These are phyloP conservation scores for Elymus sibiricus DNA, from an alignment of 176 grass and related monocot genomes.

Conservation along the genomic window DNA sequence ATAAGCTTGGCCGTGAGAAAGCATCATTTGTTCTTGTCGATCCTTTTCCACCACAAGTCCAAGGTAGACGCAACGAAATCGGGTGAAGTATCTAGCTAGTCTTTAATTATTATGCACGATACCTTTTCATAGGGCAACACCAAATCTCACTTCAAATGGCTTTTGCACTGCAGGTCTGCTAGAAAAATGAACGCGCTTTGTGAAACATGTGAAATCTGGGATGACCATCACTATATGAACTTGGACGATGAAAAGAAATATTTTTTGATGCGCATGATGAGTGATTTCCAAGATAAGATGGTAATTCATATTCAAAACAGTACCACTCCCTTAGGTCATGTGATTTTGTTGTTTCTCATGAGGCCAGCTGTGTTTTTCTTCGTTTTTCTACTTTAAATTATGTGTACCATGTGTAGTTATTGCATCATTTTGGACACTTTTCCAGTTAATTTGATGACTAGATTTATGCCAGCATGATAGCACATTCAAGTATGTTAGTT, in stretches of 20 bases:
- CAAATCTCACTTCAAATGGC: neutral
- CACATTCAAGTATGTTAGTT: too few relatives aligned
- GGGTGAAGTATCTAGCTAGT: neutral
- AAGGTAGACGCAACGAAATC: neutral
- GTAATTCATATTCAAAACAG: neutral
- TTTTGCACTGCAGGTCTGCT: neutral
- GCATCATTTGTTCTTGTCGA: too few relatives aligned
- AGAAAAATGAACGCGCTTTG: neutral
- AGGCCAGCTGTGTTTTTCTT: too few relatives aligned
- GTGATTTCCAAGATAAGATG: neutral
- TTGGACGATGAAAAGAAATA: neutral
- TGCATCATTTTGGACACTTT: too few relatives aligned
- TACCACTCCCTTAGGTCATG: neutral
- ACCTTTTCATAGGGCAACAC: neutral
- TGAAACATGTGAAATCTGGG: neutral
- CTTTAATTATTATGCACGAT: neutral
- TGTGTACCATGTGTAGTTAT: too few relatives aligned
- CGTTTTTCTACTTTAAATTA: too few relatives aligned
- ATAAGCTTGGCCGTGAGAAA: too few relatives aligned
- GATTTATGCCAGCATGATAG: too few relatives aligned
- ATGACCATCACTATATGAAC: neutral
- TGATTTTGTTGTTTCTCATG: neutral
- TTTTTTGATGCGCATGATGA: neutral
- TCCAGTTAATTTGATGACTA: too few relatives aligned
- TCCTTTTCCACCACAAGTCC: too few relatives aligned